These are phyloP conservation scores for Sicyos edulis DNA, from an alignment of 306 rosid species.

Conservation along the genomic window DNA sequence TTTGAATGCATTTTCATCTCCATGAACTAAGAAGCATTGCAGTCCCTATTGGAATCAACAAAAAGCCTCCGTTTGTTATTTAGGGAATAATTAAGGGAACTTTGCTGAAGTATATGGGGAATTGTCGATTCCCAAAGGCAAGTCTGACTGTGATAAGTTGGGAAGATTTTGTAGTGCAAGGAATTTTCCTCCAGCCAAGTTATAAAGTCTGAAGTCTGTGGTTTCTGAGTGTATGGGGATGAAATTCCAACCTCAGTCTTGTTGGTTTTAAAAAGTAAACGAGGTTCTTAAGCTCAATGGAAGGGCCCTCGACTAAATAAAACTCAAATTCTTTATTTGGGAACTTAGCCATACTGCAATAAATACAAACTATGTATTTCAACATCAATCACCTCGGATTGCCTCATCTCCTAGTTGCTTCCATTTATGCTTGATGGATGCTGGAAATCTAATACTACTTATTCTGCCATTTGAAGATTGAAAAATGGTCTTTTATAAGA, in stretches of 20 bases:
- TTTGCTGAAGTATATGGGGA: background rate
- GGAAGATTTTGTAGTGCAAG: background rate
- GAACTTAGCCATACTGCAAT: too few species aligned
- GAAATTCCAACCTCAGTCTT: background rate
- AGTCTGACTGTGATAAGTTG: background rate
- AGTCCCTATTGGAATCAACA: background rate
- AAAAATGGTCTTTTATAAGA: too few species aligned
- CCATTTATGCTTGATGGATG: too few species aligned
- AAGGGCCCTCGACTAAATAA: background rate
- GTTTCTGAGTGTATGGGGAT: background rate
- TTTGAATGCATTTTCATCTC: background rate
- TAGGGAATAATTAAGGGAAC: background rate
- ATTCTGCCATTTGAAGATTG: too few species aligned
- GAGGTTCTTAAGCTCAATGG: constrained; percentile 5
- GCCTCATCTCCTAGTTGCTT: too few species aligned
- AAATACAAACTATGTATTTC: too few species aligned
- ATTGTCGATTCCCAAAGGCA: background rate
- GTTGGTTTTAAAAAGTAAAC: background rate
- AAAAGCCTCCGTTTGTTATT: background rate
- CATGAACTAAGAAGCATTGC: background rate
- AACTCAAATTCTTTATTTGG: too few species aligned
- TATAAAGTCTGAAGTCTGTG: background rate
- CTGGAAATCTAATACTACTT: too few species aligned
- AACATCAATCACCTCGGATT: too few species aligned
- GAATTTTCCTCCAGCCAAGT: background rate